Evolutionary conservation across 2,329 filamentous ascomycete genomes (phyloP), one percentile per base, ranked within the genome.

Genomic region (Beauveria brongniartii): DNA sequence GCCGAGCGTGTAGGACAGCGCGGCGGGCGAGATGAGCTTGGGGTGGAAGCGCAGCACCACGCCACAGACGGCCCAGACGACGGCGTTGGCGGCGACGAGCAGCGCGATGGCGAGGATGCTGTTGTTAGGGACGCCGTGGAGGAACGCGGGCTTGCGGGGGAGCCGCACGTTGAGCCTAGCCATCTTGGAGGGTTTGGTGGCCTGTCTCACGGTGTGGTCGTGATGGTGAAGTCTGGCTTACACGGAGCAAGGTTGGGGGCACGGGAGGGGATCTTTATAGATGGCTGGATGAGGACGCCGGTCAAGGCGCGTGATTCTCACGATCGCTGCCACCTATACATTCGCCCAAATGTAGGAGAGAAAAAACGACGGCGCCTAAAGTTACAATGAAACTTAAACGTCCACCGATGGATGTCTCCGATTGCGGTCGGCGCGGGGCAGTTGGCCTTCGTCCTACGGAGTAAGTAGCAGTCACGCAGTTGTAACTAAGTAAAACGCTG

Each of bases 1-100:
- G 3, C 93, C 93, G 12, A 97, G 82, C 0, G 91, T 91, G 73
- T 95, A 97, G 28, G 92, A 87, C 1, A 97, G 82, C 2, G 92
- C 86, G 1, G 92, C 91, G 3, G 92, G 88, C 2, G 89, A 89
- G 55, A 92, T 84, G 64, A 97, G 82, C 0, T 80, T 76, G 0
- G 82, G 78, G 70, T 83, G 76, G 66, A 77, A 79, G 65, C 75
- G 77, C 20, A 86, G 75, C 22, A 84, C 75, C 5, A 85, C 72
- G 63, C 76, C 84, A 26, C 77, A 75, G 18, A 74, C 76, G 56
- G 77, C 75, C 85, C 85, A 87, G 50, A 84, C 73, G 14, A 81
- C 1, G 57, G 77, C 64, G 72, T 88, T 88, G 65, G 80, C 69
- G 46, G 72, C 12, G 10, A 82, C 65, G 52, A 88, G 74, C 24